Base-by-base conservation (phyloP, 495 filamentous ascomycete species). In the Trichoderma erinaceum region DNA sequence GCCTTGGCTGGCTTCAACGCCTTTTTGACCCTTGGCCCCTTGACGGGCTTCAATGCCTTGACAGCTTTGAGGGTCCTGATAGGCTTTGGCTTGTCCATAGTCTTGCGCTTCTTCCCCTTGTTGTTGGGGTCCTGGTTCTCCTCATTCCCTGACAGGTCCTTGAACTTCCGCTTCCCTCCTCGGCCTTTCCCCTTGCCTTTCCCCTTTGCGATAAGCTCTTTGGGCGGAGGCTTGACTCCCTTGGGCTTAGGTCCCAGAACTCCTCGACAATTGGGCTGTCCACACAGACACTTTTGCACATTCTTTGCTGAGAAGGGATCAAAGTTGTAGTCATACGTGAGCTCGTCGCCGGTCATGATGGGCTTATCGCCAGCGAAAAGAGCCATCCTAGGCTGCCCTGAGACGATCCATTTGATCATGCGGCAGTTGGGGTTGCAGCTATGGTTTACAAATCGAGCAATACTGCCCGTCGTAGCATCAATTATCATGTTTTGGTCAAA, bases 301-400 rank as follows among this genome's bases (percentile, higher is more conserved):
- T 92, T 92, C 80, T 91, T 91, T 74, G 86, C 85, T 21, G 87
- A 91, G 75, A 90, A 93, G 48, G 89, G 91, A 84, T 97, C 90
- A 75, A 99, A 99, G 76, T 99, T 99, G 84, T 99, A 99, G 82
- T 99, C 95, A 77, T 99, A 99, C n/a, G 93, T 98, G 69, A 99
- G 80, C 75, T 99, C 95, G 64, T 97, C 92, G 46, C 95, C 95
- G 29, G 92, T 96, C 84, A 89, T 90, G 74, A 99, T 91, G 2
- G 90, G 92, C 12, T 83, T 80, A 69, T 97, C 91, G 12, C 94
- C 93, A 35, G 95, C 96, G 75, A 99, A 99, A 1, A 99, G 85
- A 27, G 93, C 95, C 93, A 99, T 98, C 65, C 95, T 89, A 58
- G 95, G 96, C 72, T 96, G 92, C 21, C 92, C 92, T 41, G 87